Evolutionary conservation across 2,329 filamentous ascomycete genomes (phyloP), one percentile per base, ranked within the genome.

Genomic region (Fusarium citri): DNA sequence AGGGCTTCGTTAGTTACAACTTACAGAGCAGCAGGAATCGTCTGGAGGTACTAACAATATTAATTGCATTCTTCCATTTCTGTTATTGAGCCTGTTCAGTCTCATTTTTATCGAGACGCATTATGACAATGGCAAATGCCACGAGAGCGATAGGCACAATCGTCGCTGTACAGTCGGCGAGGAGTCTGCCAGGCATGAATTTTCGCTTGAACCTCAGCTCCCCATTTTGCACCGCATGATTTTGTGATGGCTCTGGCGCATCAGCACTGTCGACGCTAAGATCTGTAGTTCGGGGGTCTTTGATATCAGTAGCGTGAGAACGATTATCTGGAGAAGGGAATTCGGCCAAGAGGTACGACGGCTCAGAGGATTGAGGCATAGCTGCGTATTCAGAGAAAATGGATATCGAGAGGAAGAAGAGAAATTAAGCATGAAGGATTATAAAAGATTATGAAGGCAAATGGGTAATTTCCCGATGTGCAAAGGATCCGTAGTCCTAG

Each of bases 51-150:
- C 55, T 16, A 2, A 45, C 55, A 5, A 58, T 7, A 5, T 20
- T 58, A 5, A 58, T 51, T 8, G 55, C 40, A 26, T 45, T 58
- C 3, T 4, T 22, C 46, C 45, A 58, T 5, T 28, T 58, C 2
- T 2, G 6, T 12, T 22, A 25, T 3, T 42, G 9, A 4, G 26
- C 6, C 8, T 34, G 16, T 2, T 42, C n/a, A 3, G 23, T 22
- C 18, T 11, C 11, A 2, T 49, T 30, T 0, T 4, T 14, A 2
- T 57, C 55, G 4, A 57, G 43, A 3, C 22, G 45, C 34, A 49
- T 48, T 5, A 57, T 28, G n/a, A 11, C 22, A 12, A 46, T 28
- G 9, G 42, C 53, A 55, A 55, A 46, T 1, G 6, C 42, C 3
- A 55, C 1, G 2, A 47, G 20, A 8, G 42, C 42, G 12, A 55